Percentiles rank a stretch among this genome's conserved stretches.
Evolutionary conservation across 2,329 filamentous ascomycete species (phyloP).

Genomic region (Nemania sp.): DNA sequence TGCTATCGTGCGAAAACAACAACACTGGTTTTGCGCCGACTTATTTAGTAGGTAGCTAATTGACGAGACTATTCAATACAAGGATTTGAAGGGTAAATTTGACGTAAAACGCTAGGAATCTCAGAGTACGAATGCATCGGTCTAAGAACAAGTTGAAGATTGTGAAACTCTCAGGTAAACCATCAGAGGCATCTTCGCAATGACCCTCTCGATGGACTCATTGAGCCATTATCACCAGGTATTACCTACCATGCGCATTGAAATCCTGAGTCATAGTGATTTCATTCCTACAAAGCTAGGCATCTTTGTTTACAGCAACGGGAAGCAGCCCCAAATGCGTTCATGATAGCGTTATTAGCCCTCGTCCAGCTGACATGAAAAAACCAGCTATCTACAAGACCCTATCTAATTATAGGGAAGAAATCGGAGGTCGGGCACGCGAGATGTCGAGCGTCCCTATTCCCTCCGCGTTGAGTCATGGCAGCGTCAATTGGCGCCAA

Average conservation of each 20-base stretch:
- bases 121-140: not conserved
- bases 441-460: conserved; percentile 22
- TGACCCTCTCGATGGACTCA: not conserved
- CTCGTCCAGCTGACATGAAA: not conserved
- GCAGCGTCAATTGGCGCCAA: conserved; percentile 13
- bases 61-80: too few relatives aligned
- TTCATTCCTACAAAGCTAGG: not conserved
- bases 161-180: not conserved
- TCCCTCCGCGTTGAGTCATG: conserved; percentile 23
- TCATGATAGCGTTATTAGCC: not conserved
- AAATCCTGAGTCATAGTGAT: conserved; percentile 3
- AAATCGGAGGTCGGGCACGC: conserved; percentile 29
- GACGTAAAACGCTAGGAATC: not conserved
- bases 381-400: not conserved
- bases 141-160: not conserved
- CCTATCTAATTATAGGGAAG: not conserved
- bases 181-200: not conserved
- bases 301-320: not conserved
- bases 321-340: not conserved
- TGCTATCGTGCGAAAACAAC: not conserved
- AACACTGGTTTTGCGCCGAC: not conserved
- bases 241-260: not conserved
- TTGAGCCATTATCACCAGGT: not conserved
- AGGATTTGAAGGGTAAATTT: not conserved
- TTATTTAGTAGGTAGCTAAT: not conserved